Percentiles rank a stretch among this genome's conserved stretches.
These are phyloP conservation scores for Melastoma malabathricum DNA, from an alignment of 345 rosid genomes.

Conservation along the genomic window DNA sequence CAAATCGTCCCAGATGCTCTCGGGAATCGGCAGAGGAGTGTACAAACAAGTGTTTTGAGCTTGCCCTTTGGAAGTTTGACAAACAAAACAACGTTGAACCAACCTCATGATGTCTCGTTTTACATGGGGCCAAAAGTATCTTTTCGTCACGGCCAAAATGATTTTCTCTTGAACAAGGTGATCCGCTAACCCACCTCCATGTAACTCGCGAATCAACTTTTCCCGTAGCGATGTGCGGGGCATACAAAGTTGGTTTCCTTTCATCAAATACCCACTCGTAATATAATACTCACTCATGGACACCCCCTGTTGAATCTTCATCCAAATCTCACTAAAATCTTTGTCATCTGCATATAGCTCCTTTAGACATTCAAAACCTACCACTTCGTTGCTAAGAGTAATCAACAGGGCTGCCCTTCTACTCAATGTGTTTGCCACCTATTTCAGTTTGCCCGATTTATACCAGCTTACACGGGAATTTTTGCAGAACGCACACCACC, in stretches of 20 bases:
- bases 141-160: neutral
- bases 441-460: neutral
- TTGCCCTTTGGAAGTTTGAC: neutral
- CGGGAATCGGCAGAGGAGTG: neutral
- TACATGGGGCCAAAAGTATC: neutral
- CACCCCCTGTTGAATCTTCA: too few species aligned
- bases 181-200: neutral
- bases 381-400: too few species aligned
- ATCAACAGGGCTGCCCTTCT: too few species aligned
- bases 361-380: too few species aligned
- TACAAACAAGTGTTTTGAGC: neutral
- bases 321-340: too few species aligned
- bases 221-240: neutral
- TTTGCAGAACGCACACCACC: constrained; percentile 1
- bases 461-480: neutral
- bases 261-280: neutral
- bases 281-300: neutral
- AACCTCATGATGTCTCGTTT: neutral
- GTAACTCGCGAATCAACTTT: neutral
- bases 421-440: too few species aligned
- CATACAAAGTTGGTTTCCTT: neutral
- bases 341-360: too few species aligned
- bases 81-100: neutral
- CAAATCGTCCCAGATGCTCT: neutral
- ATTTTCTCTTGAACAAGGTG: neutral